Percentiles rank a stretch among this genome's conserved stretches.
Evolutionary conservation across 148 eudicot genomes (phyloP).

Genomic region (Rheum nobile): DNA sequence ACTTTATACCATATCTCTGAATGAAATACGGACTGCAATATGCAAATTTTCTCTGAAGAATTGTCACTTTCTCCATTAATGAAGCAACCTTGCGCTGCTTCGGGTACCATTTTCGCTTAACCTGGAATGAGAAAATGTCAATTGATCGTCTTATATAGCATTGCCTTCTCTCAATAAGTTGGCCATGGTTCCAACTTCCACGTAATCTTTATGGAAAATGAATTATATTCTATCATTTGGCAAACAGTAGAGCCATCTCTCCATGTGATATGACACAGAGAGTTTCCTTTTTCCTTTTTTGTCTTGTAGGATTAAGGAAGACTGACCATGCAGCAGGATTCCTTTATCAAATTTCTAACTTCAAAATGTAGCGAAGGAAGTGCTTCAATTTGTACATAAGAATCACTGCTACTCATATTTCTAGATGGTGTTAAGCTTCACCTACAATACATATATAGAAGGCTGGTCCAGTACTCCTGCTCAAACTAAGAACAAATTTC

Average conservation of each 20-base stretch:
- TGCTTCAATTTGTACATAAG: neutral
- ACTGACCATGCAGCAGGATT: neutral
- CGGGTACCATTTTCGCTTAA: conserved; percentile 32
- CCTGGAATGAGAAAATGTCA: conserved; percentile 24
- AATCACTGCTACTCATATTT: neutral
- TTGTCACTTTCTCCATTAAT: conserved; percentile 24
- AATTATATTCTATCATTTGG: neutral
- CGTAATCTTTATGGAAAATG: neutral
- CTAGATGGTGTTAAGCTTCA: too few species aligned
- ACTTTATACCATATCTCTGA: conserved; percentile 38
- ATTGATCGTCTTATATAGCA: neutral
- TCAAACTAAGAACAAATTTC: neutral
- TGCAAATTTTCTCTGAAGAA: conserved; percentile 27
- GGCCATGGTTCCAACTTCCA: neutral
- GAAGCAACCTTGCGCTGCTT: conserved; percentile 29
- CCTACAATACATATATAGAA: too few species aligned
- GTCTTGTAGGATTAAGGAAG: neutral
- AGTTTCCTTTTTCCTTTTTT: neutral
- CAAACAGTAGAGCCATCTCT: neutral
- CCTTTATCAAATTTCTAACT: neutral
- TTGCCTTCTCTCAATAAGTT: neutral
- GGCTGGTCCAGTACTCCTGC: neutral
- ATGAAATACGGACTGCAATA: conserved; percentile 31
- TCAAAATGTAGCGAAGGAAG: neutral
- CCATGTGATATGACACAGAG: neutral